Evolutionary conservation across 352 stramenopile genomes (phyloP).

Genomic region (Phytophthora sp.): DNA sequence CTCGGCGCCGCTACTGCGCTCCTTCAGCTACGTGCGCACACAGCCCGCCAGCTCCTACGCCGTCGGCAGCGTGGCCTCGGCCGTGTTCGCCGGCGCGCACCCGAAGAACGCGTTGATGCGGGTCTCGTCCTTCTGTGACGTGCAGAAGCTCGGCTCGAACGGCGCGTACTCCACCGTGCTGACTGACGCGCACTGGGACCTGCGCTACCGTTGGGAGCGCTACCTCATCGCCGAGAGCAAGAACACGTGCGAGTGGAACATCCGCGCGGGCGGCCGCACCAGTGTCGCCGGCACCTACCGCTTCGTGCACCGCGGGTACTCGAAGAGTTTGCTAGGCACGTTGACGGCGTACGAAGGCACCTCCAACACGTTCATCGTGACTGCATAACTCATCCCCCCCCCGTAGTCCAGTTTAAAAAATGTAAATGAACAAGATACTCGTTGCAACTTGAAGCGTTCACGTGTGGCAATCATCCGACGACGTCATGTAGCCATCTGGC

Average conservation of each 20-base stretch:
- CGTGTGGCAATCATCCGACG: too few relatives aligned
- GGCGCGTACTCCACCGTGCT: conserved; percentile 29
- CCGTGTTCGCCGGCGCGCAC: conserved; percentile 42
- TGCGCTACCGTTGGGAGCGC: conserved; percentile 41
- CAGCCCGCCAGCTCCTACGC: conserved; percentile 28
- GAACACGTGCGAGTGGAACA: conserved; percentile 46
- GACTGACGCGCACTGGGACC: conserved; percentile 53
- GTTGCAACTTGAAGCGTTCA: too few relatives aligned
- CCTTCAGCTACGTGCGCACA: conserved; percentile 33
- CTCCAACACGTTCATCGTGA: conserved; percentile 30
- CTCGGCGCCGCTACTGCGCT: conserved; percentile 10
- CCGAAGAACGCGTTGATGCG: conserved; percentile 41
- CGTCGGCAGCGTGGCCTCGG: conserved; percentile 33
- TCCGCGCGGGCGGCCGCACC: conserved; percentile 29
- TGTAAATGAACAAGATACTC: too few relatives aligned
- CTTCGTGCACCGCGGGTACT: conserved; percentile 46
- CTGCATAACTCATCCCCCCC: not conserved
- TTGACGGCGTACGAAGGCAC: conserved; percentile 36
- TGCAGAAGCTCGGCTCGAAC: conserved; percentile 28
- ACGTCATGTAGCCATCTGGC: too few relatives aligned
- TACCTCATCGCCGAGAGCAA: conserved; percentile 31
- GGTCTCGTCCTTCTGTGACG: conserved; percentile 51
- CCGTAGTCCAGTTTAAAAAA: too few relatives aligned
- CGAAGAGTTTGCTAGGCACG: conserved; percentile 37
- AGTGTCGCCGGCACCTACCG: conserved; percentile 39